Percentiles rank a stretch among this genome's conserved stretches.
phyloP scores from a whole-genome alignment of 306 rosid species.

The Vigna hirtella region DNA sequence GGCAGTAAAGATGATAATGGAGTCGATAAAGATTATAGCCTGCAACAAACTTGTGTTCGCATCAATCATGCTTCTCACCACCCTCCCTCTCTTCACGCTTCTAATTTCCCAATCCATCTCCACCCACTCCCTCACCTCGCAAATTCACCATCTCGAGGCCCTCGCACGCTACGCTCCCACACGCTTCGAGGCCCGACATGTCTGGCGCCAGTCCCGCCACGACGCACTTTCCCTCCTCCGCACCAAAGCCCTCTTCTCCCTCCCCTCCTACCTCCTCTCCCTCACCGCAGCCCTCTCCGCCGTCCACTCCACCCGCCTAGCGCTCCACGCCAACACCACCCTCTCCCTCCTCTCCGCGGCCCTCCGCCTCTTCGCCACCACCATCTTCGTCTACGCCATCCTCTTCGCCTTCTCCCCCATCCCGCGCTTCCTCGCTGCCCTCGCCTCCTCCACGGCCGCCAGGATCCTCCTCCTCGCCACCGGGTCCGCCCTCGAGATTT shows the following conservation, averaged over 20 bases:
- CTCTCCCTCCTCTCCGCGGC: constrained; percentile 50
- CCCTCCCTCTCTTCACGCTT: constrained; percentile 73
- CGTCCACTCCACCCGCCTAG: constrained; percentile 54
- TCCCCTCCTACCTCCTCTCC: constrained; percentile 67
- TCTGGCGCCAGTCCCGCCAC: constrained; percentile 68
- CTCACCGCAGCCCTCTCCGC: constrained; percentile 65
- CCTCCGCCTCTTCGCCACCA: constrained; percentile 55
- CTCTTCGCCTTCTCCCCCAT: constrained; percentile 52
- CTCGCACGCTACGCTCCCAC: constrained; percentile 66
- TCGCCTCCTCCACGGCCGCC: constrained; percentile 28
- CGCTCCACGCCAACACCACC: constrained; percentile 37
- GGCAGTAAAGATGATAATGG: constrained; percentile 45
- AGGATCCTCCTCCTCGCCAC: constrained; percentile 19
- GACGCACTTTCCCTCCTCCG: constrained; percentile 70
- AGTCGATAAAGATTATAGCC: constrained; percentile 54
- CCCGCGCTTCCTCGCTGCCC: constrained; percentile 40
- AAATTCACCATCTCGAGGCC: constrained; percentile 71
- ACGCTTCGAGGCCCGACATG: constrained; percentile 82
- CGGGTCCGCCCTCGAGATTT: constrained; percentile 56
- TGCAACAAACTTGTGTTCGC: constrained; percentile 58
- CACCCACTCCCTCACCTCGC: constrained; percentile 53
- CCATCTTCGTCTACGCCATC: constrained; percentile 58
- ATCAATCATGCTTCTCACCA: constrained; percentile 52
- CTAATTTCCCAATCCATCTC: constrained; percentile 56
- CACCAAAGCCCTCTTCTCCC: constrained; percentile 56